Percentiles rank a stretch among this genome's conserved stretches.
phyloP scores from a whole-genome alignment of 768 basidiomycete genomes.

The Cystofilobasidium macerans region DNA sequence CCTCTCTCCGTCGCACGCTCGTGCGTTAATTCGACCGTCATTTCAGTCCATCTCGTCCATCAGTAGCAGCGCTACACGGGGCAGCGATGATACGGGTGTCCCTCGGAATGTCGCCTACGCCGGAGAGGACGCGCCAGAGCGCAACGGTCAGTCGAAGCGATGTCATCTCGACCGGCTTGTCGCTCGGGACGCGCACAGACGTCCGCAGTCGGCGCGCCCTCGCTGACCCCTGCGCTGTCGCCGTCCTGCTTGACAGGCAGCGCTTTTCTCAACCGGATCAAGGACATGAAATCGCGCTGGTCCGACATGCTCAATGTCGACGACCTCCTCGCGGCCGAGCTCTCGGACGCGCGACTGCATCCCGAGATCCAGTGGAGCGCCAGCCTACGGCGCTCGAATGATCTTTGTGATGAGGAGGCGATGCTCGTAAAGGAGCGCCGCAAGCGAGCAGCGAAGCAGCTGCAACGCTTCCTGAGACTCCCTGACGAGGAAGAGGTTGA shows the following conservation, averaged over 20 bases:
- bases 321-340: conserved; percentile 19
- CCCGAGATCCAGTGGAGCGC: conserved; percentile 24
- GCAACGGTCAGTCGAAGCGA: conserved; percentile 11
- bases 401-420: conserved; percentile 22
- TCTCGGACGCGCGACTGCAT: conserved; percentile 18
- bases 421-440: conserved; percentile 16
- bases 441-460: conserved; percentile 19
- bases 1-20: too few species aligned
- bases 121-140: conserved; percentile 17
- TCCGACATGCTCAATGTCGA: conserved; percentile 23
- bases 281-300: conserved; percentile 22
- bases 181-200: too few species aligned
- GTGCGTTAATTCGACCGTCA: background rate
- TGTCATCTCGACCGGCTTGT: too few species aligned
- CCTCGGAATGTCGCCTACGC: background rate
- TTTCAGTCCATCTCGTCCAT: conserved; percentile 18
- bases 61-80: conserved; percentile 1
- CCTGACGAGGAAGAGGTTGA: conserved; percentile 25
- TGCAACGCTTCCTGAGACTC: conserved; percentile 15
- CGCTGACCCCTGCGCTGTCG: background rate
- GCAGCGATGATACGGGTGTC: conserved; percentile 9
- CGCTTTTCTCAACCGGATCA: conserved; percentile 11
- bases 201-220: background rate
- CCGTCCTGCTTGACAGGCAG: conserved; percentile 1
- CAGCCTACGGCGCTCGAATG: conserved; percentile 10